Conservation (phyloP, 2,329 filamentous ascomycete species). For the Arthrobotrys musiformis region DNA sequence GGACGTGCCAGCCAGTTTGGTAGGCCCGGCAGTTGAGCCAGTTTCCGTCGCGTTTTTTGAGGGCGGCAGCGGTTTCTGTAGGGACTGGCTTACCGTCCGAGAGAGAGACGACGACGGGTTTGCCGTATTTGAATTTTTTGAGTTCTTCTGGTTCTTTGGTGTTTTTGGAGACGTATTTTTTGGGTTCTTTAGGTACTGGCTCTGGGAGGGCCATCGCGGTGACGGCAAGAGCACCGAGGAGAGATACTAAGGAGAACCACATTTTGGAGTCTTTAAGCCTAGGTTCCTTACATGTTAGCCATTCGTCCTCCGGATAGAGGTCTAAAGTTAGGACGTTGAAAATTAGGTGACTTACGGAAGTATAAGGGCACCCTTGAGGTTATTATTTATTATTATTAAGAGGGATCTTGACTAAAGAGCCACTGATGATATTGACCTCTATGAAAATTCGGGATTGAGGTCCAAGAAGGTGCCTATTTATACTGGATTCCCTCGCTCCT, state of each 20-base stretch:
- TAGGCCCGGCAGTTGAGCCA: constrained; percentile 20
- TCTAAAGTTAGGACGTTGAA: no score
- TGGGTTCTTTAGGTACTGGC: neutral
- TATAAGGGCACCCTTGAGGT: neutral
- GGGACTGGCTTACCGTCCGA: neutral
- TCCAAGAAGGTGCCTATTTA: neutral
- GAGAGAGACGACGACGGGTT: neutral
- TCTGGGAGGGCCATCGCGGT: neutral
- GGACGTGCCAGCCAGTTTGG: neutral
- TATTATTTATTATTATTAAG: neutral
- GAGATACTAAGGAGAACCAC: neutral
- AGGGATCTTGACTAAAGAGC: neutral
- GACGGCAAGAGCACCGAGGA: neutral
- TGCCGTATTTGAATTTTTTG: neutral
- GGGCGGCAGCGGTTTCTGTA: neutral
- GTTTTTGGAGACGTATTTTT: neutral
- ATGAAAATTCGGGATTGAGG: neutral
- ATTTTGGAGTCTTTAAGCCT: neutral
- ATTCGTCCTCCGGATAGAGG: no score
- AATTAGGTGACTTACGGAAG: neutral
- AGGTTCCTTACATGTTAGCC: neutral
- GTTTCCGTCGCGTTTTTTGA: constrained; percentile 5
- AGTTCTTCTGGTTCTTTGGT: neutral
- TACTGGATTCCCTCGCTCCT: neutral
- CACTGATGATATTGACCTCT: neutral